Base-by-base conservation (phyloP, 192 early-diverging fungal genomes). In the Entomortierella lignicola region DNA sequence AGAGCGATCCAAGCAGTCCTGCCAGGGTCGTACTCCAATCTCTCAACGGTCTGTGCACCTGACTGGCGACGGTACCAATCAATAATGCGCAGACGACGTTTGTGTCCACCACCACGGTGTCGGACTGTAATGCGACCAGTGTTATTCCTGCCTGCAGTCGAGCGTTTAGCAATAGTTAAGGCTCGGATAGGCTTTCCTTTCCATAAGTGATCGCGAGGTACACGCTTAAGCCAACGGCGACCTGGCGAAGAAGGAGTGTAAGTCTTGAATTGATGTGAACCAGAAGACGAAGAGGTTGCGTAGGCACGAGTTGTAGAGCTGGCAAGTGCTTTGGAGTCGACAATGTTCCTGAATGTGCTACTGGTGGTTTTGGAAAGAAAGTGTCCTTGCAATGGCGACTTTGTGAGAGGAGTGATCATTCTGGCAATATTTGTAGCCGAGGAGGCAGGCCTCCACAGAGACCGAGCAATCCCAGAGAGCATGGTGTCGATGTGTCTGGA, bases 11-110 rank as follows among this genome's bases (percentile, higher is more conserved):
- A 92, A 18, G 92, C 96, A 39, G 88, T 90, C 20, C 97, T 85
- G 69, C 95, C 95, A 34, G 97, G 97, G 75, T 99, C 97, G 71
- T 96, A 95, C 83, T 99, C 97, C 30, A 96, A 83, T n/a, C 97
- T 88, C 50, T 95, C 83, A 12, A 99, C 95, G 60, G 91, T 81
- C 59, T 95, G 94, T 13, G 87, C 83, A 1, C 94, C 96, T 0
- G 90, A 81, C 63, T 89, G 88, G 37, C 59, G 69, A 67, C 97
- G 94, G 68, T 86, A 77, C 83, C 95, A 99, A 68, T 99, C 97
- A 13, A 99, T 87, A 31, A 92, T 77, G 55, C 96, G 89, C 69
- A 97, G 89, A 48, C 94, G 89, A 47, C 92, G 88, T 79, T 96
- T 95, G 77, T 94, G 93, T 26, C 97, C 97, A 32, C 96, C 97